A percentile compares a stretch with the other conserved stretches of the same genome.
phyloP scores from a whole-genome alignment of 192 early-diverging fungal species.

The Backusella sp. region DNA sequence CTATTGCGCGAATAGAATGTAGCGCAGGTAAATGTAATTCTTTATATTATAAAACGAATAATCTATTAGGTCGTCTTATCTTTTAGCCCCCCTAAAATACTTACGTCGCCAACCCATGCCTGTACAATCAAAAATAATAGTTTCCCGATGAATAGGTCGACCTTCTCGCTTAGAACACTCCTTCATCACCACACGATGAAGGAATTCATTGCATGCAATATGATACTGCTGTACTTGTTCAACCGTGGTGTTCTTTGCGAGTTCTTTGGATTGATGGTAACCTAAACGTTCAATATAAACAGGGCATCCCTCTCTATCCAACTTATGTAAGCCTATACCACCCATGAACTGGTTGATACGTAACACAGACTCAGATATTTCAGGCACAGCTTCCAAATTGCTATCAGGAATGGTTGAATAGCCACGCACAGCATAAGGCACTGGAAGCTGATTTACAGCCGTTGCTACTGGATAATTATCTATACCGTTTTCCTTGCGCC shows the following conservation, averaged over 20 bases:
- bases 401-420: constrained; percentile 60
- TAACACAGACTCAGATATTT: constrained; percentile 59
- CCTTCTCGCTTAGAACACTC: constrained; percentile 74
- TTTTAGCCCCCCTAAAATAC: constrained; percentile 6
- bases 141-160: constrained; percentile 72
- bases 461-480: constrained; percentile 61
- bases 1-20: constrained; percentile 68
- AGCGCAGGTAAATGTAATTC: constrained; percentile 66
- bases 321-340: constrained; percentile 78
- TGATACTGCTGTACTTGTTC: constrained; percentile 67
- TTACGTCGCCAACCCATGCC: constrained; percentile 75
- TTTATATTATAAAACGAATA: constrained; percentile 18
- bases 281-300: constrained; percentile 89
- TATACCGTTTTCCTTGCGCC: constrained; percentile 58
- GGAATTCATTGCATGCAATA: constrained; percentile 68
- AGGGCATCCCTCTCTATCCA: constrained; percentile 86
- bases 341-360: constrained; percentile 65
- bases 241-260: constrained; percentile 58
- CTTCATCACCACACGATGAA: constrained; percentile 67
- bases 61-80: not conserved
- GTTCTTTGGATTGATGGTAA: constrained; percentile 63
- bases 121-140: constrained; percentile 89
- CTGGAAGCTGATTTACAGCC: constrained; percentile 52
- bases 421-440: constrained; percentile 67
- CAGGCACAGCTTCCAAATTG: constrained; percentile 56